These are phyloP conservation scores for Epichloe uncinata DNA, from an alignment of 2,329 filamentous ascomycete genomes.

Conservation along the genomic window DNA sequence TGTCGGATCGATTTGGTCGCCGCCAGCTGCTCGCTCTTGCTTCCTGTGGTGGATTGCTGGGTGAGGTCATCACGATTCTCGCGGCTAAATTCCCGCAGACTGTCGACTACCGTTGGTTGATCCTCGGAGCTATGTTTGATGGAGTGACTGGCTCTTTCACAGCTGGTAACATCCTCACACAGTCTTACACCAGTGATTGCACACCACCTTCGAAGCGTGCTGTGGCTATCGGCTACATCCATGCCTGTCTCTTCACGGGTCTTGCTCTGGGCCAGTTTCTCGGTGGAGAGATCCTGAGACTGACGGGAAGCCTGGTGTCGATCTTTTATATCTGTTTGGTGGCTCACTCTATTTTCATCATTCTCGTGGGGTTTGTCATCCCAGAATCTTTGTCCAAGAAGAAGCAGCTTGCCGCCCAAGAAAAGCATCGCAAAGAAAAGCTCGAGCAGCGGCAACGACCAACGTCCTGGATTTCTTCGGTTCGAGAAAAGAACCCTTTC, in stretches of 20 bases:
- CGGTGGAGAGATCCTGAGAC: conserved; percentile 65
- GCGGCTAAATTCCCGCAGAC: conserved; percentile 61
- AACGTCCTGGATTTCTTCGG: conserved; percentile 16
- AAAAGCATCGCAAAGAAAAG: conserved; percentile 44
- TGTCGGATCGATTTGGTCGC: conserved; percentile 80
- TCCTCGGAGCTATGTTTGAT: conserved; percentile 66
- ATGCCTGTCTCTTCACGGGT: conserved; percentile 80
- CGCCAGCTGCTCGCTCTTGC: conserved; percentile 60
- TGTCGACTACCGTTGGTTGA: conserved; percentile 64
- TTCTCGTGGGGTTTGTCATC: conserved; percentile 56
- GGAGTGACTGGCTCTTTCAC: conserved; percentile 84
- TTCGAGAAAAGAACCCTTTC: conserved; percentile 51
- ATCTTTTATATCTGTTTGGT: conserved; percentile 72
- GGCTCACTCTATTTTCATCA: conserved; percentile 60
- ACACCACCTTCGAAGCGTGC: conserved; percentile 67
- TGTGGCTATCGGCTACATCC: conserved; percentile 78
- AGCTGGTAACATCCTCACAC: conserved; percentile 57
- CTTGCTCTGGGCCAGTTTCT: conserved; percentile 76
- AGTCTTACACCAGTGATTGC: conserved; percentile 85
- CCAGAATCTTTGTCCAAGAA: conserved; percentile 75
- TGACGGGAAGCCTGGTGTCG: conserved; percentile 60
- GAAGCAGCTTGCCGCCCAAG: conserved; percentile 55
- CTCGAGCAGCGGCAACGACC: conserved; percentile 20
- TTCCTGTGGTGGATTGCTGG: conserved; percentile 58
- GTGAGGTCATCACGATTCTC: conserved; percentile 65